These are phyloP conservation scores for Hamigera avellanea DNA, from an alignment of 495 filamentous ascomycete genomes.

Conservation along the genomic window DNA sequence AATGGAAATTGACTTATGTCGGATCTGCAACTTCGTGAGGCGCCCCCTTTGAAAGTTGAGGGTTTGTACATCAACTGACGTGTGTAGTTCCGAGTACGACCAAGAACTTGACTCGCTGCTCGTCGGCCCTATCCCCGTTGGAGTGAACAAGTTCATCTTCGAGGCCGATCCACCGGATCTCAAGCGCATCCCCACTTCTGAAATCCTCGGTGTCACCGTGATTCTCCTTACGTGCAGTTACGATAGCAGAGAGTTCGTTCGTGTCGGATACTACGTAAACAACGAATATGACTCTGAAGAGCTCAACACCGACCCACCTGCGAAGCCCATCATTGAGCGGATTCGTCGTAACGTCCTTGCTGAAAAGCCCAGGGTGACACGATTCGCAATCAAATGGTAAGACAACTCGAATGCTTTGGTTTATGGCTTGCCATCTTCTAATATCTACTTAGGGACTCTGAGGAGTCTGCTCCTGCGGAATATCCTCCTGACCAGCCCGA, in stretches of 20 bases:
- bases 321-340: conserved; percentile 83
- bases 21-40: conserved; percentile 92
- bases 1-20: conserved; percentile 99
- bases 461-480: conserved; percentile 89
- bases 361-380: conserved; percentile 92
- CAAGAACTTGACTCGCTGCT: conserved; percentile 95
- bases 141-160: conserved; percentile 97
- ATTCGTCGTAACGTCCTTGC: conserved; percentile 86
- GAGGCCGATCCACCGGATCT: conserved; percentile 88
- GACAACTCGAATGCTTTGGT: conserved; percentile 6
- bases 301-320: conserved; percentile 73
- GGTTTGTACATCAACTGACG: conserved; percentile 7
- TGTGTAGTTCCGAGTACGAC: conserved; percentile 75
- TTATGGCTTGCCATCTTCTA: background rate
- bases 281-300: conserved; percentile 95
- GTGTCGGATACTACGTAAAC: conserved; percentile 98
- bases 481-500: conserved; percentile 97
- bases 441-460: conserved; percentile 62
- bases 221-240: conserved; percentile 95
- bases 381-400: conserved; percentile 99
- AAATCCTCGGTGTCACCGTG: conserved; percentile 94
- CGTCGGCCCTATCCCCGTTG: conserved; percentile 90
- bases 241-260: conserved; percentile 91
- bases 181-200: conserved; percentile 77
- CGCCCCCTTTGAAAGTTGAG: conserved; percentile 2